phyloP scores from a whole-genome alignment of 352 stramenopile species.

The Globisporangium spinosum region DNA sequence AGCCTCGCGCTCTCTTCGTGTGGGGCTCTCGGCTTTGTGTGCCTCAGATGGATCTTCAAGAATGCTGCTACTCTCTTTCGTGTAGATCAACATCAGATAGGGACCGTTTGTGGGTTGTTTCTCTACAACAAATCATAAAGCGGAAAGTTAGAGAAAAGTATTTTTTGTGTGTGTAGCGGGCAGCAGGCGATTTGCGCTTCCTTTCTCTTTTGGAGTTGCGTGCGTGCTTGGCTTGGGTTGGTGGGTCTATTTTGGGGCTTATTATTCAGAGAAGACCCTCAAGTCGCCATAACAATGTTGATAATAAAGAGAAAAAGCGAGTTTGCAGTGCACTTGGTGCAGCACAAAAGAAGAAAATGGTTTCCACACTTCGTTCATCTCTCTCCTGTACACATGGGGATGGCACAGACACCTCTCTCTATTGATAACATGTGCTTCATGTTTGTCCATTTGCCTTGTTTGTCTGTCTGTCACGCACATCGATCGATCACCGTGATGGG shows the following conservation, averaged over 20 bases:
- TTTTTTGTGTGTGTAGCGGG: slow-evolving; percentile 23
- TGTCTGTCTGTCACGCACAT: background rate
- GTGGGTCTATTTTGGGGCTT: background rate
- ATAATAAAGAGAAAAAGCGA: slow-evolving; percentile 3
- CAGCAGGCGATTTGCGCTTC: slow-evolving; percentile 7
- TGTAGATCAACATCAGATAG: slow-evolving; percentile 58
- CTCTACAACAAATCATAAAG: slow-evolving; percentile 26
- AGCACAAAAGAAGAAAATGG: background rate
- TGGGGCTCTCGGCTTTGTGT: background rate
- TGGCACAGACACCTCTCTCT: background rate
- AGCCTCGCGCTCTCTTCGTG: slow-evolving; percentile 24
- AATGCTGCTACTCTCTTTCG: slow-evolving; percentile 40
- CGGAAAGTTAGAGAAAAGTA: slow-evolving; percentile 72
- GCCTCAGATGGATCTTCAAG: slow-evolving; percentile 10
- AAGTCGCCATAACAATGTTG: background rate
- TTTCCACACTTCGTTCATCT: background rate
- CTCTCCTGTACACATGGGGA: background rate
- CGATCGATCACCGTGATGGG: slow-evolving; percentile 21
- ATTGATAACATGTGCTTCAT: background rate
- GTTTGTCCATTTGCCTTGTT: background rate
- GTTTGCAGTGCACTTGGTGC: background rate
- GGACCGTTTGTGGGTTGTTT: slow-evolving; percentile 49
- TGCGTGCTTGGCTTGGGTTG: background rate
- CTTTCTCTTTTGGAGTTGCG: slow-evolving; percentile 1
- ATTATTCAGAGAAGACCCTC: background rate